These are phyloP conservation scores for Lodderomyces metapsilosis DNA, from an alignment of 1,139 yeast species.

Conservation along the genomic window DNA sequence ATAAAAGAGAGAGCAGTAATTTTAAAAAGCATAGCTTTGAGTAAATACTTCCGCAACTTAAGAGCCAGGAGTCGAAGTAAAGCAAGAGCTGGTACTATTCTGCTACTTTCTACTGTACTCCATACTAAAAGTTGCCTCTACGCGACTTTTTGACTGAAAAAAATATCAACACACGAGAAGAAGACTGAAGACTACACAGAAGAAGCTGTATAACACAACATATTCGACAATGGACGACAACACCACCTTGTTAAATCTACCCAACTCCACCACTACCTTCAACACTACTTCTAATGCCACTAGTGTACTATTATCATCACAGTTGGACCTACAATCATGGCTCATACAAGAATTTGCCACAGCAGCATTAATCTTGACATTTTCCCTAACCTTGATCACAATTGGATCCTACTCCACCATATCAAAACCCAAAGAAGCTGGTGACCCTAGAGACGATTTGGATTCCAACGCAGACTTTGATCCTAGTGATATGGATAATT, in stretches of 20 bases:
- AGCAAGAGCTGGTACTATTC: too few species aligned
- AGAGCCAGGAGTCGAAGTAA: too few species aligned
- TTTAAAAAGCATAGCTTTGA: too few species aligned
- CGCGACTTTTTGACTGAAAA: too few species aligned
- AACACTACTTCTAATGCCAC: background rate
- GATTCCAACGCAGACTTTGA: constrained; percentile 40
- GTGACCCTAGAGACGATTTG: constrained; percentile 31
- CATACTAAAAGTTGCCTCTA: too few species aligned
- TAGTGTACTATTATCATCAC: too few species aligned
- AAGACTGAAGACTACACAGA: too few species aligned
- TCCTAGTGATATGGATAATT: constrained; percentile 43
- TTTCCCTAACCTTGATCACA: constrained; percentile 15
- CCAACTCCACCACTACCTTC: background rate
- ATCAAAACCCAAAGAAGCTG: constrained; percentile 43
- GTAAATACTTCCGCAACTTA: too few species aligned
- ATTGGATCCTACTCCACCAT: constrained; percentile 43
- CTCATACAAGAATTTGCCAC: constrained; percentile 3
- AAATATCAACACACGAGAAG: too few species aligned
- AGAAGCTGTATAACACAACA: too few species aligned
- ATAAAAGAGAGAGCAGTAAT: too few species aligned
- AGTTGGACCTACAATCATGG: background rate
- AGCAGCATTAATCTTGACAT: background rate
- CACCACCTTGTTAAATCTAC: background rate
- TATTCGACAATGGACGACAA: background rate
- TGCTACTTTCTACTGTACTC: too few species aligned